phyloP scores from a whole-genome alignment of 2,329 filamentous ascomycete species.

The Chaetomium globosum region DNA sequence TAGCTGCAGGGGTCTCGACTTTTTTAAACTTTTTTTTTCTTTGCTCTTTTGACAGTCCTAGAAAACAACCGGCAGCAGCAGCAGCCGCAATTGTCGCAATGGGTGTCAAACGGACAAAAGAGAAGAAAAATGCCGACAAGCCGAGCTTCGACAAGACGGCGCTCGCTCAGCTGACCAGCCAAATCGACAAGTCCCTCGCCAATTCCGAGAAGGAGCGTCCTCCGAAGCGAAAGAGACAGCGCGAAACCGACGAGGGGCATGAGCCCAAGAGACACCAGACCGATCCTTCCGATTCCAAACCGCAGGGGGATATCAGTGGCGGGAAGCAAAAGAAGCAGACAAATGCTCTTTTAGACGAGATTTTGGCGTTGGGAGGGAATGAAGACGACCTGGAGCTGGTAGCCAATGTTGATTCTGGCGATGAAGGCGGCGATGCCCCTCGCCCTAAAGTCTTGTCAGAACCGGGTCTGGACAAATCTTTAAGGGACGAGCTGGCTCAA shows the following conservation, averaged over 20 bases:
- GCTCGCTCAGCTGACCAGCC: slow-evolving; percentile 57
- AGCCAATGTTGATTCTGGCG: slow-evolving; percentile 56
- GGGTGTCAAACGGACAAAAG: slow-evolving; percentile 40
- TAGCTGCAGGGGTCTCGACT: slow-evolving; percentile 10
- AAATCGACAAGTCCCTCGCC: slow-evolving; percentile 58
- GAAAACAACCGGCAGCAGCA: background rate
- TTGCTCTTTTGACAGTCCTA: background rate
- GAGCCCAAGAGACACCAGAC: slow-evolving; percentile 40
- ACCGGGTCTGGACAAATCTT: slow-evolving; percentile 36
- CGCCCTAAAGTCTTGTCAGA: slow-evolving; percentile 36
- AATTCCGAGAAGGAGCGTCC: slow-evolving; percentile 41
- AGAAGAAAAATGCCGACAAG: slow-evolving; percentile 41
- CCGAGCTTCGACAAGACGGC: slow-evolving; percentile 53
- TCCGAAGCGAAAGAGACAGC: slow-evolving; percentile 50
- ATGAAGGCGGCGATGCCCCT: slow-evolving; percentile 47
- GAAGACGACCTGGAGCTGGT: slow-evolving; percentile 66
- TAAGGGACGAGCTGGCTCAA: slow-evolving; percentile 55
- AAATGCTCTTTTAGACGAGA: slow-evolving; percentile 59
- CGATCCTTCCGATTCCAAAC: slow-evolving; percentile 38
- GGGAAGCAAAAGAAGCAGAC: slow-evolving; percentile 29
- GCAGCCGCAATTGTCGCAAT: slow-evolving; percentile 21
- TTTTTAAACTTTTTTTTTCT: slow-evolving; percentile 14
- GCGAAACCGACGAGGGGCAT: slow-evolving; percentile 39
- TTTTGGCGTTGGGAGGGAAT: slow-evolving; percentile 65
- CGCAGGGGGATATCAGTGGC: slow-evolving; percentile 32